Base-by-base conservation (phyloP, 352 stramenopile genomes). In the Globisporangium paddicum region DNA sequence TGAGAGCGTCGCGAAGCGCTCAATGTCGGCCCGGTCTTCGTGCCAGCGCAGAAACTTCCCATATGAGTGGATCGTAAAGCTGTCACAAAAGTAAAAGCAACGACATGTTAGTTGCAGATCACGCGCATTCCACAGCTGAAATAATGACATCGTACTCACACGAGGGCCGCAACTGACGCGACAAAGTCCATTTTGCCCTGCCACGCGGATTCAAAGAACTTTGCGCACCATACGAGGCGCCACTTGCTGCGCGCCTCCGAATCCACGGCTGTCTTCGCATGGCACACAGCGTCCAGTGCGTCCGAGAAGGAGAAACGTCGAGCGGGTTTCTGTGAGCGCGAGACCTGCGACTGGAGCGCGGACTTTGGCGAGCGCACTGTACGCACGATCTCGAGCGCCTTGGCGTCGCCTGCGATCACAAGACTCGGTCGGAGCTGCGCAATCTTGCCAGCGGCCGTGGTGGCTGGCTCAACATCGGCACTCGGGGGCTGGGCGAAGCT, bases 331-430 rank as follows among this genome's bases (percentile, higher is more conserved):
- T 54, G 47, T 1, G 47, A 53, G 7, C 18, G 14, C 14, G 38
- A 21, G 2, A 42, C 16, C 14, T 40, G 16, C 37, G 47, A 57
- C 21, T 28, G 18, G 34, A 18, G 14, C 7, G 56, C 37, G 1
- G 60, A 60, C n/a, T 64, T 62, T 1, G 72, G 72, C 19, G 72
- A 80, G 34, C 72, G 69, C 23, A 80, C 63, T 2, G 71, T 69
- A 1, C 54, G 58, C 38, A 80, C 72, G 14, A 41, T 64, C 10
- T 74, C 63, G 3, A 80, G 63, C 3, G 68, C 58, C 9, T 63
- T 38, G 10, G 30, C 40, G 30, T 79, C 66, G 18, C 66, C 68
- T 10, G 62, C 71, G 25, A 77, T 66, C 8, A 77, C 49, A 28
- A 79, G 59, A 46, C 48, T 73, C 3, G 62, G 65, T 18, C 65